phyloP scores from a whole-genome alignment of 176 grass and related monocot genomes.

The Rhynchospora tenuis region DNA sequence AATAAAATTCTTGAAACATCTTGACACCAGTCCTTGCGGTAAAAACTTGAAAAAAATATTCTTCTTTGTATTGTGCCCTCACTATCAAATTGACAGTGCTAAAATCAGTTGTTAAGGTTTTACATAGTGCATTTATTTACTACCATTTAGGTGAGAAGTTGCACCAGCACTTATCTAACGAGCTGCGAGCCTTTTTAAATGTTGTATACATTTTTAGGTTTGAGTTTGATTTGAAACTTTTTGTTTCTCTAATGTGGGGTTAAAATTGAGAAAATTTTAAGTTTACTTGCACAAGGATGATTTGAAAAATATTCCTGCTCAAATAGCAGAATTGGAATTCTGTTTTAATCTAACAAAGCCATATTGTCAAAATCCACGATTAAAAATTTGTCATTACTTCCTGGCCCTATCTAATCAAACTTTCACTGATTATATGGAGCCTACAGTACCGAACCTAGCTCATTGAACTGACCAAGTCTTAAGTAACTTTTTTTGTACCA shows the following conservation, averaged over 20 bases:
- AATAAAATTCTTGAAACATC: not conserved
- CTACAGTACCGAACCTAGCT: constrained; percentile 1
- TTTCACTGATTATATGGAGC: constrained; percentile 5
- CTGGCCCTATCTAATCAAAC: not conserved
- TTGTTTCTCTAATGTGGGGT: not conserved
- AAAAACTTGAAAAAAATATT: not conserved
- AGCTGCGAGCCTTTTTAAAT: not conserved
- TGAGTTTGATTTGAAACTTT: not conserved
- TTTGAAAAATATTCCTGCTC: not conserved
- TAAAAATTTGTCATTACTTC: not conserved
- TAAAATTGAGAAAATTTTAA: not conserved
- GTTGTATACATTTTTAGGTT: not conserved
- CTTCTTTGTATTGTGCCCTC: not conserved
- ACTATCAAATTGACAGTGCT: not conserved
- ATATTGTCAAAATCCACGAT: not conserved
- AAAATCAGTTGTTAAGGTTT: not conserved
- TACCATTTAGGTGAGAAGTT: not conserved
- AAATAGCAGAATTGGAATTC: not conserved
- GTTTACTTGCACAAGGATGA: not conserved
- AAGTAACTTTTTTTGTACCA: not conserved
- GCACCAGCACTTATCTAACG: not conserved
- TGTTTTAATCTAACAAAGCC: not conserved
- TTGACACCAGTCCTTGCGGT: not conserved
- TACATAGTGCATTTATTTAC: not conserved
- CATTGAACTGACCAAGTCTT: not conserved